Percentiles rank a stretch among this genome's conserved stretches.
Evolutionary conservation across 306 rosid species (phyloP).

Genomic region (Cicer bijugum): DNA sequence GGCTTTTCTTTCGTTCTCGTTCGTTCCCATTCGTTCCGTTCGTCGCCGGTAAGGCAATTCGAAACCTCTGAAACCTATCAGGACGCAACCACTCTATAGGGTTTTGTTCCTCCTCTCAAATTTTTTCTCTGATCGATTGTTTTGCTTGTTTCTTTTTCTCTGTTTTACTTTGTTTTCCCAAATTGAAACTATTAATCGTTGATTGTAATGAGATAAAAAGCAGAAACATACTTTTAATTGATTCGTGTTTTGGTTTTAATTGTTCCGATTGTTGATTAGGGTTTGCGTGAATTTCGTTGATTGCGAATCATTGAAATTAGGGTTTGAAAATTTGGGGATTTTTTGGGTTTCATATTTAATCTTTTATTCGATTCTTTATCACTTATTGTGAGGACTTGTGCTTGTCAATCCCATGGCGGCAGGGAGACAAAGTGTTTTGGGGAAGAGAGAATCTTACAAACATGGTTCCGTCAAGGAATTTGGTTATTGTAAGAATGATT

Average conservation of each 20-base stretch:
- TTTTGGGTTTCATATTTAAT: slow-evolving; percentile 40
- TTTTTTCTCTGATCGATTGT: slow-evolving; percentile 23
- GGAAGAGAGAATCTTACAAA: slow-evolving; percentile 54
- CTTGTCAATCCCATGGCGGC: slow-evolving; percentile 80
- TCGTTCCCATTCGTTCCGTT: slow-evolving; percentile 5
- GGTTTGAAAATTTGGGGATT: slow-evolving; percentile 45
- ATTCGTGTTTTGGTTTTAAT: not conserved
- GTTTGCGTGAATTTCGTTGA: slow-evolving; percentile 40
- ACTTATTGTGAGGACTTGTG: slow-evolving; percentile 61
- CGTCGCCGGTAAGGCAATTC: slow-evolving; percentile 72
- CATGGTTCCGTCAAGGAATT: slow-evolving; percentile 46
- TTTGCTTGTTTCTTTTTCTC: not conserved
- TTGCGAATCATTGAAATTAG: slow-evolving; percentile 38
- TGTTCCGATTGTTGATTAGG: slow-evolving; percentile 38
- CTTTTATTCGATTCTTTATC: slow-evolving; percentile 46
- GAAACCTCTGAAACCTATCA: slow-evolving; percentile 58
- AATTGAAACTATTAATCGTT: slow-evolving; percentile 12
- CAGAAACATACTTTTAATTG: slow-evolving; percentile 19
- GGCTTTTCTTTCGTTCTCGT: slow-evolving; percentile 7
- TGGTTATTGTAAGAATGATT: slow-evolving; percentile 44
- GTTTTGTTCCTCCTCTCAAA: slow-evolving; percentile 45
- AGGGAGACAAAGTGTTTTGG: slow-evolving; percentile 62
- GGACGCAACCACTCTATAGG: slow-evolving; percentile 55
- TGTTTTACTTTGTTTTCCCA: not conserved
- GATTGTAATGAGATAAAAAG: slow-evolving; percentile 31